A percentile compares a stretch with the other conserved stretches of the same genome.
phyloP scores from a whole-genome alignment of 2,329 filamentous ascomycete species.

The Thelonectria discophora region DNA sequence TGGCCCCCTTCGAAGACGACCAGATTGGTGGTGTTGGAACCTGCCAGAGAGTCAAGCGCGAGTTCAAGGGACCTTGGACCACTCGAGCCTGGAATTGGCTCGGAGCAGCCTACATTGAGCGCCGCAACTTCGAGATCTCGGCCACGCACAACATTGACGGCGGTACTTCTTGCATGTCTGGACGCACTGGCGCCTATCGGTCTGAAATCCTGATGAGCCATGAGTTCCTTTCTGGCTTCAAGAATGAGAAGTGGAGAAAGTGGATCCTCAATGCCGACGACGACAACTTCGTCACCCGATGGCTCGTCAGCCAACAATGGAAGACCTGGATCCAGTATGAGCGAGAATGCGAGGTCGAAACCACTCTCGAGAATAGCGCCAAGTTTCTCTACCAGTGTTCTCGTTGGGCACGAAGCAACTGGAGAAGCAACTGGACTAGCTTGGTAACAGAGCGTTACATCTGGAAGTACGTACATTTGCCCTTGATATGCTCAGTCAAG shows the following conservation, averaged over 20 bases:
- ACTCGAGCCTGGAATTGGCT: constrained; percentile 85
- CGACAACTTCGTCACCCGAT: constrained; percentile 97
- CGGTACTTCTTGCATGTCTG: constrained; percentile 95
- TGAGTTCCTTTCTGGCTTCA: constrained; percentile 88
- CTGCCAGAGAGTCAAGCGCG: constrained; percentile 83
- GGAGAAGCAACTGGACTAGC: constrained; percentile 95
- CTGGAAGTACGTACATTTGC: constrained; percentile 76
- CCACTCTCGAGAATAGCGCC: constrained; percentile 86
- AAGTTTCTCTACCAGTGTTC: constrained; percentile 95
- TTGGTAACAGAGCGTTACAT: constrained; percentile 84
- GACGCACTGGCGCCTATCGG: constrained; percentile 90
- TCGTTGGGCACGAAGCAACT: constrained; percentile 96
- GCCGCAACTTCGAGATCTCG: constrained; percentile 96
- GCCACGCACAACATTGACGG: constrained; percentile 95
- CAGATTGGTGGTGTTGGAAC: constrained; percentile 91
- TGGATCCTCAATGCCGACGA: constrained; percentile 96
- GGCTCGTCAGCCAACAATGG: constrained; percentile 92
- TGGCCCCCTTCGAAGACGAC: constrained; percentile 88
- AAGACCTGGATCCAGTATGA: constrained; percentile 97
- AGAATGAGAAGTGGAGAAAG: constrained; percentile 87
- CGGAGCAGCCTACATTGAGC: constrained; percentile 89
- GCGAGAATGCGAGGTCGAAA: constrained; percentile 88
- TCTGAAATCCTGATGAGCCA: constrained; percentile 87
- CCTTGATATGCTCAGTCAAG: not conserved
- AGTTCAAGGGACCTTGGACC: constrained; percentile 65